A percentile compares a stretch with the other conserved stretches of the same genome.
These are phyloP conservation scores for Hypoxylon sp. DNA, from an alignment of 2,329 filamentous ascomycete species.

Conservation along the genomic window DNA sequence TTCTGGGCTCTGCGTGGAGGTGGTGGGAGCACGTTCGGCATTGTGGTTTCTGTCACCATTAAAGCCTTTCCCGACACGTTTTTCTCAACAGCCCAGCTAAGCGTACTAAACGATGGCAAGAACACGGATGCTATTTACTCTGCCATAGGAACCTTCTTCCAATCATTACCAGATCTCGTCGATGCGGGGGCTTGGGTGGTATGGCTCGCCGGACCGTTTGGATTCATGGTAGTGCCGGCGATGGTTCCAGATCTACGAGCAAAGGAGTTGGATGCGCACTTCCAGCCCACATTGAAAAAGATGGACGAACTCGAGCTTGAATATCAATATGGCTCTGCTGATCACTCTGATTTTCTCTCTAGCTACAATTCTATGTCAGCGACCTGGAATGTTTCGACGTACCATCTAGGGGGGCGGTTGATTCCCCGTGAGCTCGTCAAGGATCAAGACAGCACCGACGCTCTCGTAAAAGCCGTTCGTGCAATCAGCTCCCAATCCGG, in stretches of 20 bases:
- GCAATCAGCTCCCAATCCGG: constrained; percentile 10
- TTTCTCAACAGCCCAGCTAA: constrained; percentile 12
- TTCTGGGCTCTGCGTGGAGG: constrained; percentile 71
- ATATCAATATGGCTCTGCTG: constrained; percentile 16
- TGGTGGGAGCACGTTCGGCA: constrained; percentile 65
- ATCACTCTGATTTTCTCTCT: constrained; percentile 12
- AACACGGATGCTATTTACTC: constrained; percentile 23
- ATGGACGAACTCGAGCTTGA: constrained; percentile 11
- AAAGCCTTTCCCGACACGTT: constrained; percentile 18
- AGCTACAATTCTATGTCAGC: constrained; percentile 12
- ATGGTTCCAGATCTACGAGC: background rate
- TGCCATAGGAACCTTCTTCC: constrained; percentile 12
- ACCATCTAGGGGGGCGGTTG: constrained; percentile 21
- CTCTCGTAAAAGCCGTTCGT: constrained; percentile 19
- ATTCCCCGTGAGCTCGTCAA: constrained; percentile 22
- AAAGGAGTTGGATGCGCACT: constrained; percentile 7
- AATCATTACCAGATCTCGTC: constrained; percentile 13
- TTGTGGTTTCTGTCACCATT: constrained; percentile 52
- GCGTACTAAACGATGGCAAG: constrained; percentile 7
- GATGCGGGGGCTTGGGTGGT: constrained; percentile 24
- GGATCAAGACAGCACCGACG: background rate
- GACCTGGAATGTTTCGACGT: constrained; percentile 27
- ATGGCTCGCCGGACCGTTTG: constrained; percentile 19
- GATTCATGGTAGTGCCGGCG: constrained; percentile 23
- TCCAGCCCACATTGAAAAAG: constrained; percentile 5